Evolutionary conservation across 306 rosid genomes (phyloP), one percentile per base, ranked within the genome.

Genomic region (Pueraria montana): DNA sequence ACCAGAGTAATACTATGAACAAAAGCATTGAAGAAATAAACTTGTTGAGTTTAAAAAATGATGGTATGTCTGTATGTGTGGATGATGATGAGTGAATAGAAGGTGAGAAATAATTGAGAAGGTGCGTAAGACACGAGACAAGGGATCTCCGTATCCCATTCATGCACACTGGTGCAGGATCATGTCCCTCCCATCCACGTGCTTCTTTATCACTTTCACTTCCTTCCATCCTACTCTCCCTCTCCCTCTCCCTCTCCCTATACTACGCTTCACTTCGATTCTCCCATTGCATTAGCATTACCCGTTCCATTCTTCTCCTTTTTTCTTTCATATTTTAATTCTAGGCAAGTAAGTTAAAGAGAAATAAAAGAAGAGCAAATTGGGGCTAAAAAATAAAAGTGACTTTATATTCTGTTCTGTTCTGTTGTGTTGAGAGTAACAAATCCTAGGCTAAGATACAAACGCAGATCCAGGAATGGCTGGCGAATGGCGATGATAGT

Each of bases 131-230:
- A 30, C 5, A 63, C 2, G 42, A 4, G 69, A 59, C 40, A 64
- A 63, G 70, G 43, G 46, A 34, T 65, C 14, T 65, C 46, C 46
- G 48, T 65, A 65, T 65, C 46, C 45, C 49, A 66, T 66, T 18
- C 16, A 67, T 67, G 73, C 73, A 66, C 49, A 66, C 26, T 0
- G 27, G 50, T 66, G 50, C 50, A 38, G 72, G 72, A 66, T 66
- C 9, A 38, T 66, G 72, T 66, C 50, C 49, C 72, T 66, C 3
- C 8, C 72, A 38, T 67, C 73, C 73, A 67, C 73, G 73, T 67
- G 73, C 52, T 21, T 36, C 26, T 65, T 59, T 7, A 34, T 64
- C 0, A 64, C 24, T 34, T 8, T 16, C 43, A 14, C 69, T 58
- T 23, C 7, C 65, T 0, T 18, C 59, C 24, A 6, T 20, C 27